phyloP scores from a whole-genome alignment of 257 asterid species.

The Scutellaria minor region DNA sequence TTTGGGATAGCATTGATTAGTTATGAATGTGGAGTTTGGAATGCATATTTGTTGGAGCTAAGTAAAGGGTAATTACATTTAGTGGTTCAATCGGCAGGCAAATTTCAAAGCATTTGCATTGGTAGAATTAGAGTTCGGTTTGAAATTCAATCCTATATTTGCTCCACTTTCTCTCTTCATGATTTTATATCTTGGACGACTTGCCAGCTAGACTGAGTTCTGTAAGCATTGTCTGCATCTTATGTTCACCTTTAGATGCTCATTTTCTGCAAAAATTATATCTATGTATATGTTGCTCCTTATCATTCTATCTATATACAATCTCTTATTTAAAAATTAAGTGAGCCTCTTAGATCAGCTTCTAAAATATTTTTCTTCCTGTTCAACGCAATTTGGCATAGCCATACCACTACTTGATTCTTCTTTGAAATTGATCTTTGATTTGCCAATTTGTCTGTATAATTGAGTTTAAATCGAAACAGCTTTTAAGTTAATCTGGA shows the following conservation, averaged over 20 bases:
- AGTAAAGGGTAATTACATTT: not conserved
- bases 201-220: not conserved
- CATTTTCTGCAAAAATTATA: not conserved
- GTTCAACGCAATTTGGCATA: not conserved
- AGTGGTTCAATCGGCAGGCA: not conserved
- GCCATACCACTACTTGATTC: no score
- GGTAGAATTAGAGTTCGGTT: not conserved
- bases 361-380: not conserved
- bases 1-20: not conserved
- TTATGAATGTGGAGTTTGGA: not conserved
- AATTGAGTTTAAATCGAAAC: no score
- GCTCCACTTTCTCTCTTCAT: not conserved
- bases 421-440: no score
- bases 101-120: not conserved
- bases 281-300: not conserved
- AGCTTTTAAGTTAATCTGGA: not conserved
- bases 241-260: slow-evolving; percentile 8
- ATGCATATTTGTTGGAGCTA: not conserved
- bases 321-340: not conserved
- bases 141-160: not conserved
- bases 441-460: no score
- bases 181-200: not conserved
- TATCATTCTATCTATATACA: not conserved
- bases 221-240: not conserved
- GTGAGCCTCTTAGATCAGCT: not conserved